phyloP scores from a whole-genome alignment of 768 basidiomycete species.

The Collybia nuda region DNA sequence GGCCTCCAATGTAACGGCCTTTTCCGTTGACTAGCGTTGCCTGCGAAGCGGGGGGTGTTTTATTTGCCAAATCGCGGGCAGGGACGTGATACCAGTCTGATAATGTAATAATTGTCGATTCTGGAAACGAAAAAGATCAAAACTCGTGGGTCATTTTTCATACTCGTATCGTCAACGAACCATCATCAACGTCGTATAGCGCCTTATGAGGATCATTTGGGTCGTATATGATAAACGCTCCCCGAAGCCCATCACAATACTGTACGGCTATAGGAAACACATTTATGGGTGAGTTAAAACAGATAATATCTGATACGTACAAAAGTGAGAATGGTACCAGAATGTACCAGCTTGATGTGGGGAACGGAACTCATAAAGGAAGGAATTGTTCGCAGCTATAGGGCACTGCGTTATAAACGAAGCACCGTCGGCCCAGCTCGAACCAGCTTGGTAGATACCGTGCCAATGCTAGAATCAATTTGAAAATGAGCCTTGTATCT shows the following conservation, averaged over 20 bases:
- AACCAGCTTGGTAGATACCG: too few relatives aligned
- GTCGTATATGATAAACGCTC: slow-evolving; percentile 35
- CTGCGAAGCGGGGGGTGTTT: slow-evolving; percentile 9
- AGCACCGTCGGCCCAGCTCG: slow-evolving; percentile 15
- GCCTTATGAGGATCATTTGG: slow-evolving; percentile 25
- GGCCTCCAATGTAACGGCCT: slow-evolving; percentile 28
- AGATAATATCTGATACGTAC: neutral
- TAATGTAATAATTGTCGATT: neutral
- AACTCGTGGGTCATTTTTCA: too few relatives aligned
- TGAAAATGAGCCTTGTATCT: slow-evolving; percentile 7
- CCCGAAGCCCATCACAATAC: slow-evolving; percentile 47
- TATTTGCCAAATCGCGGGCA: neutral
- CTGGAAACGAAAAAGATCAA: neutral
- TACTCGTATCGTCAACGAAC: neutral
- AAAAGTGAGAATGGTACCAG: slow-evolving; percentile 6
- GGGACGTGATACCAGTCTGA: slow-evolving; percentile 3
- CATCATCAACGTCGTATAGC: slow-evolving; percentile 23
- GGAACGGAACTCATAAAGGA: slow-evolving; percentile 28
- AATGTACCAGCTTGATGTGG: slow-evolving; percentile 35
- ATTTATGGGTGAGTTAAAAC: neutral
- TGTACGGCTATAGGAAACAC: slow-evolving; percentile 27
- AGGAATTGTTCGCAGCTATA: slow-evolving; percentile 27
- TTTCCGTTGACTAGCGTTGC: slow-evolving; percentile 34
- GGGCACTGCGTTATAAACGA: slow-evolving; percentile 34
- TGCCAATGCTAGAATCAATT: slow-evolving; percentile 5